Base-by-base conservation (phyloP, 2,329 filamentous ascomycete genomes). In the Monosporascus cannonballus region DNA sequence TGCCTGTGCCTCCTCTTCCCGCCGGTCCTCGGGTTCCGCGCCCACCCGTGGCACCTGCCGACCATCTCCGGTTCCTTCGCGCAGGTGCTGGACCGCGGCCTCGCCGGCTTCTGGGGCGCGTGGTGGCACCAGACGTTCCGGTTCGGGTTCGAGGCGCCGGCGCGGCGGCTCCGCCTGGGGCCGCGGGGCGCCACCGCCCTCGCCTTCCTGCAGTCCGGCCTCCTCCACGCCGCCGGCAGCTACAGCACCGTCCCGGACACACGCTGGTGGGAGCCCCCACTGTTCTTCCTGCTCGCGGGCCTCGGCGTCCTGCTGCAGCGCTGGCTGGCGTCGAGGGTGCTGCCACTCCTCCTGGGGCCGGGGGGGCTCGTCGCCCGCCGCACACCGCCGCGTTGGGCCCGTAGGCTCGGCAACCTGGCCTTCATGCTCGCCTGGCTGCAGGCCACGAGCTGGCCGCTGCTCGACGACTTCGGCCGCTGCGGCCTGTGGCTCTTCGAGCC, bases 51-150 rank as follows among this genome's bases (percentile, higher is more conserved):
- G 79, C 73, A 76, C 48, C 74, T 77, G 55, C 74, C 82, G 1
- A 70, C 80, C 30, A 72, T 79, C 4, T 77, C 84, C 54, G 86
- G 87, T 14, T 74, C 74, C 20, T 72, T 79, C 51, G 61, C 62
- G 0, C 70, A 75, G 25, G 75, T 92, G 2, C 69, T 85, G 11
- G 81, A 90, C 56, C 76, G 82, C 54, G 92, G 93, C 0, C 74
- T 96, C 2, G 78, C 81, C 1, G 92, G 91, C 1, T 87, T 86
- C 71, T 97, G 93, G 93, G 85, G 88, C 45, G 77, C 76, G 22
- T 93, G 84, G 78, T 96, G 93, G 93, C 93, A 97, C 68, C 92
- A 96, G 70, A 85, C 86, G 3, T 95, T 96, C 71, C 86, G 91
- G 1, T 79, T 84, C 51, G 83, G 81, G 2, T 91, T 93, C 64